Base-by-base conservation (phyloP, 148 eudicot species). In the Dianthus caryophyllus region DNA sequence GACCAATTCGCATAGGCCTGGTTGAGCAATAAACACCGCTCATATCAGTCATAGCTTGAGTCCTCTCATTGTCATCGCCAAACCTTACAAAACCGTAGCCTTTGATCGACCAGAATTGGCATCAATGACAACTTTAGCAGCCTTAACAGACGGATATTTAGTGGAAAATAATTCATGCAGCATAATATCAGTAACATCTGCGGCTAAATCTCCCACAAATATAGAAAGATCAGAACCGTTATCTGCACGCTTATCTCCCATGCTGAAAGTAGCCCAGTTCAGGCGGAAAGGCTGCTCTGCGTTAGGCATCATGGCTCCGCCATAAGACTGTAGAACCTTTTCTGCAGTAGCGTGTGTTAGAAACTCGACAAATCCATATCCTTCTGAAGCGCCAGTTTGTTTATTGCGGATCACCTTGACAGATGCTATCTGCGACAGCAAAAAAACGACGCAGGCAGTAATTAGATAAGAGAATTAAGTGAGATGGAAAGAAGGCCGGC, bases 11-110 rank as follows among this genome's bases (percentile, higher is more conserved):
- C 98, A 94, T 94, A 14, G 95, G 83, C 96, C 98, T 88, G 29
- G 82, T 81, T 25, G 98, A 90, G 70, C 98, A 94, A 68, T 79
- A 83, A 14, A 81, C 80, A 46, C 98, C 98, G 77, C 88, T 88
- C 98, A 94, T 94, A 62, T 94, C 97, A 79, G 80, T 81, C 97
- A 94, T 86, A 16, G 98, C 98, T 65, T 83, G 84, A 12, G 87
- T 67, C 79, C 89, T 86, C 77, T 94, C 98, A 71, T 31, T 74
- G 65, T 94, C 97, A 79, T 94, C 98, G 27, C 97, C 97, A 82
- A 94, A 94, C 64, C 98, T 94, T 25, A 94, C 97, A 77, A 94
- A 94, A 38, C 98, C 98, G 61, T 93, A 93, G 6, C 98, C 98
- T 68, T 93, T 22, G 98, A 93, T 7, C 98, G 86, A 39, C 97